Evolutionary conservation across 2,329 filamentous ascomycete genomes (phyloP), one percentile per base, ranked within the genome.

Genomic region (Chlorencoelia australis): DNA sequence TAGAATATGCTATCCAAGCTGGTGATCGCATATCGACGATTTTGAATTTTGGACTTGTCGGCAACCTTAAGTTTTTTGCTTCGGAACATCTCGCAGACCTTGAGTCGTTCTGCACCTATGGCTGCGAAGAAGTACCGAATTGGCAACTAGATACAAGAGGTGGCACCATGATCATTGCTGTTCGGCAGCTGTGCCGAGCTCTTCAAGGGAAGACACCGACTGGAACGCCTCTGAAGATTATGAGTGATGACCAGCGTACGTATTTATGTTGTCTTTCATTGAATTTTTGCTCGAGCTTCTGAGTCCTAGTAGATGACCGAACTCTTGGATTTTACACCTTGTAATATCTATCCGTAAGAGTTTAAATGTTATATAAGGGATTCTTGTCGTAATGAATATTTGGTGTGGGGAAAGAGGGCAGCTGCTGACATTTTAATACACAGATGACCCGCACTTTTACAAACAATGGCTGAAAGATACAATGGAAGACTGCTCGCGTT

Each of bases 21-120:
- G 82, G 82, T 2, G 82, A 89, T 52, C 71, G 80, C 19, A 75
- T 81, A 35, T 71, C 82, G 1, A 76, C 79, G 5, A 76, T 88
- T 20, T 63, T 88, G 7, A 81, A 79, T 47, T 74, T 82, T 34
- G 83, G 81, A 0, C 62, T 86, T 14, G 68, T 71, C 20, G 75
- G 78, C 3, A 69, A 74, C 44, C 71, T 80, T 49, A 77, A 73
- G 46, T 71, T 87, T 38, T 86, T 79, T 56, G 71, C 73, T 9
- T 79, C 77, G 46, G 75, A 84, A 44, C 79, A 84, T 40, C 65
- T 77, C 31, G 64, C 66, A 10, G 82, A 88, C 38, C 61, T 86
- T 0, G 82, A 87, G 53, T 69, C 69, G 0, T 83, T 76, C 52
- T 81, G 79, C 48, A 70, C 75, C 31, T 83, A 79, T 42, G 71